phyloP scores from a whole-genome alignment of 208 protist species.

The Angomonas ambiguus region DNA sequence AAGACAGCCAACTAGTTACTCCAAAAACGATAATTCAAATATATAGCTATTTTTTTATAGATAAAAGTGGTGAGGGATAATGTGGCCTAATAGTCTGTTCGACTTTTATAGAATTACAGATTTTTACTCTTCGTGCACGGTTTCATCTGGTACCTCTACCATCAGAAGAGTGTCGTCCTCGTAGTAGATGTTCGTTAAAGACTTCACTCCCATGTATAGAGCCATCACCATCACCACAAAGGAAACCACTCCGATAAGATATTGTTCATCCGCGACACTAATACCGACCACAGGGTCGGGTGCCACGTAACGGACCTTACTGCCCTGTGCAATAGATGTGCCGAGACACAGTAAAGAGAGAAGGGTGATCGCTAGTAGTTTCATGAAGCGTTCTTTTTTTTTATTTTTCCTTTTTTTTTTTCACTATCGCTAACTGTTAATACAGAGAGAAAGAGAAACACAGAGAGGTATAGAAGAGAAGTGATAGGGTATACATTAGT shows the following conservation, averaged over 20 bases:
- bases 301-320: slow-evolving; percentile 39
- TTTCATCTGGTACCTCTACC: slow-evolving; percentile 79
- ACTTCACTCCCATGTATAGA: slow-evolving; percentile 46
- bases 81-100: too few species aligned
- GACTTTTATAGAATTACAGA: too few species aligned
- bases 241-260: slow-evolving; percentile 75
- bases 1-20: too few species aligned
- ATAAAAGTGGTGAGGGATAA: too few species aligned
- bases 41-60: too few species aligned
- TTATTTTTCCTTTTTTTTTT: slow-evolving; percentile 3
- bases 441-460: too few species aligned
- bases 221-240: slow-evolving; percentile 52
- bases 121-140: slow-evolving; percentile 36
- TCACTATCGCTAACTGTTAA: neutral
- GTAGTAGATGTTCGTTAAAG: slow-evolving; percentile 77
- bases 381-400: too few species aligned
- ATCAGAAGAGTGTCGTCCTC: slow-evolving; percentile 82
- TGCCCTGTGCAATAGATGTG: neutral
- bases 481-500: too few species aligned
- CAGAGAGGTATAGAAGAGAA: too few species aligned
- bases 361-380: slow-evolving; percentile 9
- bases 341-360: neutral
- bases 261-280: slow-evolving; percentile 43
- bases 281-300: slow-evolving; percentile 32
- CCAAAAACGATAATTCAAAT: too few species aligned